Evolutionary conservation across 768 basidiomycete species (phyloP), one percentile per base, ranked within the genome.

Genomic region (Rhodotorula paludigena): DNA sequence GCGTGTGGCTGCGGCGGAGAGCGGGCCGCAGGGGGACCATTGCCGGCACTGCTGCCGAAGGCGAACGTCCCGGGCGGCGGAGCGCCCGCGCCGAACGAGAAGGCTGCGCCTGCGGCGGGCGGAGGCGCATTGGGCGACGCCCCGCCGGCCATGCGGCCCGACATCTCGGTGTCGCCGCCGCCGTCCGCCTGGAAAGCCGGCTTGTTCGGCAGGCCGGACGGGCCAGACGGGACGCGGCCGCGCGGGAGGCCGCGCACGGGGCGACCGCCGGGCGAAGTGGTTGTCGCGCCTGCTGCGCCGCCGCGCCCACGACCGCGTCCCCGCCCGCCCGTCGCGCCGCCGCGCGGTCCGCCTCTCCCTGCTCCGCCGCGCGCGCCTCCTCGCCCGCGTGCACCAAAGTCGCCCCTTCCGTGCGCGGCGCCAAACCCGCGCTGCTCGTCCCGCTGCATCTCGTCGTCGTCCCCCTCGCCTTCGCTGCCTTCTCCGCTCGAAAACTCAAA

Each of bases 401-500:
- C 60, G 16, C 59, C 56, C n/a, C 63, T 7, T 3, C 49, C 58
- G 16, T 54, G n/a, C 21, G n/a, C 44, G 2, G 36, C 41, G 45
- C 28, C 35, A 15, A 18, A 23, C 28, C 33, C 45, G 60, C n/a
- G n/a, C n/a, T n/a, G n/a, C n/a, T n/a, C n/a, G n/a, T n/a, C n/a
- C n/a, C n/a, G n/a, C n/a, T n/a, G n/a, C n/a, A n/a, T n/a, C 12
- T 16, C 28, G 18, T 9, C 35, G 16, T 23, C 23, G 35, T 35
- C 63, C 5, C n/a, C 56, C 20, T 64, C 64, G 35, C 21, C 35
- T 9, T 44, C 48, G 21, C 56, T 52, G 44, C 56, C 66, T 12
- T 64, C 71, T 18, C 65, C 71, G 20, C 58, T 57, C 41, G 61
- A 64, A 35, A 73, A 73, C 61, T 73, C 68, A n/a, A 73, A 73